Percentiles rank a stretch among this genome's conserved stretches.
Evolutionary conservation across 1,284 basidiomycete species (phyloP).

Genomic region (Fomitopsis betulina): DNA sequence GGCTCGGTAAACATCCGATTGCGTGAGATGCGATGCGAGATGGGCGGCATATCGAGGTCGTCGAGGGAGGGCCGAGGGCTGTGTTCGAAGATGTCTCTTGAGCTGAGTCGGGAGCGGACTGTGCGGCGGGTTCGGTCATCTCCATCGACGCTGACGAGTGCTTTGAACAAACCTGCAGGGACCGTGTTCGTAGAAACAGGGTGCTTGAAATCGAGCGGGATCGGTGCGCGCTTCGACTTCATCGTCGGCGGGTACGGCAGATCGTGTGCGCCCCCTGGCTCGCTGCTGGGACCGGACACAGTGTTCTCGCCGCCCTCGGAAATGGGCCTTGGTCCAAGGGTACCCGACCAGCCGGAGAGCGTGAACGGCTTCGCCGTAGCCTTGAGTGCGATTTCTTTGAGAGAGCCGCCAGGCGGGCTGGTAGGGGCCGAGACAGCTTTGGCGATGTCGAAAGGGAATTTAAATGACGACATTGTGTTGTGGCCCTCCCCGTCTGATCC

Average conservation of each 20-base stretch:
- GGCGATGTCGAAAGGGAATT: conserved; percentile 63
- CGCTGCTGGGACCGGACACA: conserved; percentile 6
- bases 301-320: conserved; percentile 21
- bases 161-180: conserved; percentile 80
- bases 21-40: conserved; percentile 53
- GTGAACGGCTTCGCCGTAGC: conserved; percentile 56
- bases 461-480: conserved; percentile 65
- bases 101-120: conserved; percentile 70
- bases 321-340: conserved; percentile 12
- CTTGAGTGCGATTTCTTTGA: conserved; percentile 26
- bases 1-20: conserved; percentile 54
- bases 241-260: conserved; percentile 31
- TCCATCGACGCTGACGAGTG: conserved; percentile 47
- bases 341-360: conserved; percentile 46
- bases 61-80: conserved; percentile 67
- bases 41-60: conserved; percentile 62
- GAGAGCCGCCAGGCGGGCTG: conserved; percentile 29
- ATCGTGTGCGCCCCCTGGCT: conserved; percentile 19
- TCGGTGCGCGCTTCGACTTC: conserved; percentile 65
- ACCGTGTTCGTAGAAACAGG: conserved; percentile 69
- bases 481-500: conserved; percentile 30
- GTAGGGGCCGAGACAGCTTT: conserved; percentile 40
- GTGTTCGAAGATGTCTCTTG: conserved; percentile 60
- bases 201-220: conserved; percentile 78
- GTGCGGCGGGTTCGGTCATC: conserved; percentile 63